Base-by-base conservation (phyloP, 768 basidiomycete genomes). In the Suillus discolor region DNA sequence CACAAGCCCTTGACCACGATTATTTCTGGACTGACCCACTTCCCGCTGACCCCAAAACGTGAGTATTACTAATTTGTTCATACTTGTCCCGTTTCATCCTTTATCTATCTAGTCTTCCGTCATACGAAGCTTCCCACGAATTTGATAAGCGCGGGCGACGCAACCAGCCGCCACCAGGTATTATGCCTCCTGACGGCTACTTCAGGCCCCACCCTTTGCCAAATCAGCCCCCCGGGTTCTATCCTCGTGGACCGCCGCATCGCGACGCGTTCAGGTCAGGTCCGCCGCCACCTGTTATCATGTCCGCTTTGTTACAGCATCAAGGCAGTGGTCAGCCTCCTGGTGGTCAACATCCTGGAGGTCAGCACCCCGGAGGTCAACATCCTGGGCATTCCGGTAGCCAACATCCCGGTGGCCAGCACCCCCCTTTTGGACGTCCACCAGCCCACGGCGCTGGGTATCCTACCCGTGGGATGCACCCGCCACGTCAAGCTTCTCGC, bases 11-110 rank as follows among this genome's bases (percentile, higher is more conserved):
- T 62, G 91, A 96, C 70, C 95, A 98, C 73, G 89, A 92, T 23
- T 99, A 95, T 80, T 97, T 99, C 77, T 97, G 94, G 93, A 89
- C 89, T 0, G 89, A 93, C 68, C 96, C 97, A 0, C 71, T 94
- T 44, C 93, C 96, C 42, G 92, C 92, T 25, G 91, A 93, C 78
- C 92, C 92, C 1, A 91, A 89, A 75, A 85, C 86, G 92, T 92
- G 71, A 65, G 87, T 79, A 9, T 28, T 59, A 15, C 25, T 51
- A 9, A 38, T 68, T 44, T 23, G 20, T 13, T n/a, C 20, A 38
- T 45, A 12, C 57, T 39, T n/a, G 16, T 54, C 62, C 55, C 62
- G 16, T 36, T 53, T 45, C 2, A 28, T 44, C 57, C 34, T 28
- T 9, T 55, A 31, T 45, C 20, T 34, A 36, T 23, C 6, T 65